phyloP scores from a whole-genome alignment of 2,329 filamentous ascomycete genomes.

The Trichoderma endophyticum region DNA sequence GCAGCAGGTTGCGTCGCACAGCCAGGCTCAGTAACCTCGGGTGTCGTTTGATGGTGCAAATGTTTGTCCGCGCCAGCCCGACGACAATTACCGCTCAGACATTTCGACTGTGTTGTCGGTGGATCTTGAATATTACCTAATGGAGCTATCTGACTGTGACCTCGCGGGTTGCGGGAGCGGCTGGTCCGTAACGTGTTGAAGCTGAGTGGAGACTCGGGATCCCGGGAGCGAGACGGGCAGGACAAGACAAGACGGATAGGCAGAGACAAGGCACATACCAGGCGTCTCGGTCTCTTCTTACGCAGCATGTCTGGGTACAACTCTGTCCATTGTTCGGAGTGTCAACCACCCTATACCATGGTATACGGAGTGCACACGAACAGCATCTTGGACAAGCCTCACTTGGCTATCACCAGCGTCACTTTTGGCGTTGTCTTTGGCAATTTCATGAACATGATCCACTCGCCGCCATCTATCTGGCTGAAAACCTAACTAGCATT shows the following conservation, averaged over 20 bases:
- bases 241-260: not conserved
- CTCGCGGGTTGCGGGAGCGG: constrained; percentile 1
- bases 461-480: not conserved
- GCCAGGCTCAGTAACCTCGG: not conserved
- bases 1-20: not conserved
- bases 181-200: not conserved
- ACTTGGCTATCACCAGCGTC: not conserved
- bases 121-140: constrained; percentile 1
- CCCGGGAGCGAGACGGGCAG: not conserved
- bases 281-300: not conserved
- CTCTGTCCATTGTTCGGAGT: not conserved
- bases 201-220: not conserved
- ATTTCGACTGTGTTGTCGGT: not conserved
- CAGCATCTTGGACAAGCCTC: not conserved
- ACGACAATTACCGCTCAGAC: constrained; percentile 5
- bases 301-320: not conserved
- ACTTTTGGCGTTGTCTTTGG: not conserved
- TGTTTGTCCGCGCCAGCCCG: not conserved
- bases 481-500: not conserved
- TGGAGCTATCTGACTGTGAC: not conserved
- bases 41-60: not conserved
- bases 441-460: not conserved
- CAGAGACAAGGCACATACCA: not conserved
- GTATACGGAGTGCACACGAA: not conserved
- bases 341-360: not conserved